A percentile compares a stretch with the other conserved stretches of the same genome.
phyloP scores from a whole-genome alignment of 495 filamentous ascomycete species.

The Xylaria telfairii region DNA sequence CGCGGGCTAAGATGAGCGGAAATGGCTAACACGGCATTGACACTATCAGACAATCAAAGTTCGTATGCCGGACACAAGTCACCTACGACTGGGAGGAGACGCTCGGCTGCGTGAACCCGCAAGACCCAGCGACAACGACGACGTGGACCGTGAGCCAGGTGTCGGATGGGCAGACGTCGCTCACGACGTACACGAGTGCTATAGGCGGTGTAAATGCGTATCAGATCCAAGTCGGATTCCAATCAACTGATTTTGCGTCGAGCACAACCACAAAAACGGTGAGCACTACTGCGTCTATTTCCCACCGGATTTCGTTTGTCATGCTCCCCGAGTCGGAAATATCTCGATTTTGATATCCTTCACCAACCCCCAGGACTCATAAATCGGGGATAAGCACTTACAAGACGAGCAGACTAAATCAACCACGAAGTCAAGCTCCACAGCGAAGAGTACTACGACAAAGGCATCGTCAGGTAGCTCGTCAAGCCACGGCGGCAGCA shows the following conservation, averaged over 20 bases:
- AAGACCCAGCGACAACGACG: not conserved
- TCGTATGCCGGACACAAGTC: not conserved
- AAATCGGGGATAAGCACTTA: not conserved
- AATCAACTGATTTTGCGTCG: constrained; percentile 16
- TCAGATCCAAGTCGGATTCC: constrained; percentile 17
- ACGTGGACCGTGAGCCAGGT: constrained; percentile 22
- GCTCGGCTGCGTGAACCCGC: not conserved
- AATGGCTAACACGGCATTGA: not conserved
- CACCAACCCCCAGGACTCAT: not conserved
- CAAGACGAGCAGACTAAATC: not conserved
- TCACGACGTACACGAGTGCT: not conserved
- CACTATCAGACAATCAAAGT: not conserved
- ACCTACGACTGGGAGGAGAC: constrained; percentile 4
- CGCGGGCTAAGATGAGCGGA: too few relatives aligned
- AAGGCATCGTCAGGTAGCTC: not conserved
- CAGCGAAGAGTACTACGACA: not conserved
- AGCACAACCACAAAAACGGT: constrained; percentile 13
- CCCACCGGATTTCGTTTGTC: not conserved
- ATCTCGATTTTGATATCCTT: not conserved
- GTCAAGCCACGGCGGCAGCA: not conserved
- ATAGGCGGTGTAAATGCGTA: constrained; percentile 19
- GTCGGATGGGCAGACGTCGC: not conserved
- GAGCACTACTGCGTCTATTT: not conserved
- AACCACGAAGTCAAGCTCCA: not conserved
- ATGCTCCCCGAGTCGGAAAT: not conserved